Evolutionary conservation across 768 basidiomycete genomes (phyloP), one percentile per base, ranked within the genome.

Genomic region (Tylopilus felleus): DNA sequence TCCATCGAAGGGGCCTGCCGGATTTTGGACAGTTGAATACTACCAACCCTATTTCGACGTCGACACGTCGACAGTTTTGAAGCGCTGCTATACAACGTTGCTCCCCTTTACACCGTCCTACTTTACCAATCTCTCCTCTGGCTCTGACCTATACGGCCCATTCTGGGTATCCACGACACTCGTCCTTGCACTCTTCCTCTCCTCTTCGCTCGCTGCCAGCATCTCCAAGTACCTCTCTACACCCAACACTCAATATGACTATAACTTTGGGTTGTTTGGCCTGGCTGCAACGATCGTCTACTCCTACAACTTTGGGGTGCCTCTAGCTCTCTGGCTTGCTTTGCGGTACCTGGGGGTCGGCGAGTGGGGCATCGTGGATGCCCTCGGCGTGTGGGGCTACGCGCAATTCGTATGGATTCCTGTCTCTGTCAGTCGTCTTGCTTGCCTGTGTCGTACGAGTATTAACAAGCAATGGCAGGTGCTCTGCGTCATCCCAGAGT

Each of bases 121-220:
- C 65, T 77, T 83, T 47, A 75, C 83, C 5, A 80, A 77, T 49
- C 87, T 87, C 40, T 77, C 85, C 39, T 67, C 77, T 16, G 65
- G 67, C 9, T 60, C 60, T 38, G 89, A 91, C 67, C 80, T 91
- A 38, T 88, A 90, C 67, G 95, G 95, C 0, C 94, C 96, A 1
- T 98, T 99, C 76, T 99, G 96, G 96, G 93, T 95, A 1, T 80
- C 97, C 35, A 96, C 94, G 1, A 98, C 96, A 1, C 83, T 99
- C 57, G 88, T 97, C 41, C 92, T 98, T 66, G 80, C 87, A 0
- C 84, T 98, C 55, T 98, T 95, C 76, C 83, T 97, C 53, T 95
- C 90, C 23, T 97, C 96, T 2, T 93, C 91, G 31, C 85, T 98
- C 36, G 91, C 88, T 8, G 85, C 91, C 16, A 92, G 92, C 44